Base-by-base conservation (phyloP, 1,284 basidiomycete genomes). In the Apiotrichum sp. region DNA sequence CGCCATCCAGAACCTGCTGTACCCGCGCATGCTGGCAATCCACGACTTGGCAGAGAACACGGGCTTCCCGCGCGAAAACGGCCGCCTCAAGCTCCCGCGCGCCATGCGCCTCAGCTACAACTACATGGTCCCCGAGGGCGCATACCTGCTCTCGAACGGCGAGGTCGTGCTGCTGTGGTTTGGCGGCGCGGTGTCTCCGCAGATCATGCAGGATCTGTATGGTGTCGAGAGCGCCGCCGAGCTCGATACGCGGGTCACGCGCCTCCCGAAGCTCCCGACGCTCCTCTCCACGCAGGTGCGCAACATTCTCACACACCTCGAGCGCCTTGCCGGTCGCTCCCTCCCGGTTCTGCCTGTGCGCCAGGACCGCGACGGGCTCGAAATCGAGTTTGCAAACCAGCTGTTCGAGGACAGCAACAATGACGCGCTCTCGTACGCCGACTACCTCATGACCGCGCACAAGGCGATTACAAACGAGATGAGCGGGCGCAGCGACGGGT, bases 381-480 rank as follows among this genome's bases (percentile, higher is more conserved):
- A 99, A 78, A 84, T 98, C 52, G 96, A 98, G 72, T 93, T 95
- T 67, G 91, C 89, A 61, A 96, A 98, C 78, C 89, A 95, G 85
- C 80, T 99, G 13, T 85, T 97, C 13, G 96, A 99, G 78, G 96
- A 98, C 77, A 85, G 88, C 72, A 98, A 98, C 74, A 97, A 97
- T 68, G 93, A 91, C 46, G 88, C 88, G 0, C 84, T 96, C 84
- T 85, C 86, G 1, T 93, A 93, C 75, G 75, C 86, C 6, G 89
- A 93, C 71, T 90, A 73, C 53, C 57, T 77, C 35, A 77, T 75
- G 74, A 70, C 68, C 2, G 69, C 71, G 34, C 76, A 77, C 59
- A 72, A 70, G 54, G 61, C 65, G 4, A 74, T 77, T n/a, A 76
- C 74, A 46, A 75, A 76, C 47, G 76, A 76, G 56, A 55, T 76